Base-by-base conservation (phyloP, 139 green algal genomes). In the Microglena sp. region DNA sequence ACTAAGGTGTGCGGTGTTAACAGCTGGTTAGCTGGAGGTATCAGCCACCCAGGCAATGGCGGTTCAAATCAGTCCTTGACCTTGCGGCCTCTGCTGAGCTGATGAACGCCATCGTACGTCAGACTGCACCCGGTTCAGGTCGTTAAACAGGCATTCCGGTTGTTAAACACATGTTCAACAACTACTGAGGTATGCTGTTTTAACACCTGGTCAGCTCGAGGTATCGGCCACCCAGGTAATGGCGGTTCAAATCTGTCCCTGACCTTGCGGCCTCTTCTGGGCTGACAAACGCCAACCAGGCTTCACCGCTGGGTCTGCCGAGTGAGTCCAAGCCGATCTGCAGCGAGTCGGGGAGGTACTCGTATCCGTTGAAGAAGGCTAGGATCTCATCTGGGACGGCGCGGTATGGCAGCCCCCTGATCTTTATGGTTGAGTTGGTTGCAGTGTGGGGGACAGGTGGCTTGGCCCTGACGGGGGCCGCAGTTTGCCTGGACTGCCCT, bases 141-240 rank as follows among this genome's bases (percentile, higher is more conserved):
- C n/a, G n/a, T n/a, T n/a, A n/a, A n/a, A n/a, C n/a, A n/a, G n/a
- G n/a, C n/a, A n/a, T n/a, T n/a, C n/a, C n/a, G n/a, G n/a, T n/a
- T n/a, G n/a, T n/a, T n/a, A n/a, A n/a, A n/a, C n/a, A n/a, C n/a
- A n/a, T n/a, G n/a, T n/a, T n/a, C 22, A 26, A 22, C 50, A 22
- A 26, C 15, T 15, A 26, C 7, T 21, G 15, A 32, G 1, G 24
- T 11, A 21, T 30, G n/a, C n/a, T n/a, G n/a, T n/a, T n/a, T 75
- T 36, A 77, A 40, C 70, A 72, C 6, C 71, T 62, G 59, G 57
- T 72, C 43, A 87, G 74, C 72, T 87, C 80, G 24, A 87, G 72
- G 58, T 87, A 87, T 24, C 80, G 66, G 66, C 79, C 82, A 45
- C 79, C 75, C 53, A 87, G 62, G 57, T 84, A 87, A 32, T 85